A percentile compares a stretch with the other conserved stretches of the same genome.
Evolutionary conservation across 768 basidiomycete species (phyloP).

Genomic region (Termitomyces titanicus): DNA sequence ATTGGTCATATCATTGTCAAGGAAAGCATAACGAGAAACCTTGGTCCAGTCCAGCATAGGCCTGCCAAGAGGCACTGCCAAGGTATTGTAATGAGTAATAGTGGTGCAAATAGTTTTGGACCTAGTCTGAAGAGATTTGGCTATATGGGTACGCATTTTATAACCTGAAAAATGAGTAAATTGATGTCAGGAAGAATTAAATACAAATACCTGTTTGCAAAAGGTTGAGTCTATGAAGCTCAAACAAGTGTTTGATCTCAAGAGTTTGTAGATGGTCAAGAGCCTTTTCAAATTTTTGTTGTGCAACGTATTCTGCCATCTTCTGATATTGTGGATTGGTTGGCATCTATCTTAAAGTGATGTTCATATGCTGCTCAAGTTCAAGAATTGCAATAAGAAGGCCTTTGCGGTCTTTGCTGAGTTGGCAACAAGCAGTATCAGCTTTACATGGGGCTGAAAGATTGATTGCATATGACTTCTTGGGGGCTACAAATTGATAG

Average conservation of each 20-base stretch:
- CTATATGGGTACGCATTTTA: neutral
- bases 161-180: neutral
- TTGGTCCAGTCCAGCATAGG: neutral
- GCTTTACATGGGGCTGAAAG: constrained; percentile 17
- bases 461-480: constrained; percentile 5
- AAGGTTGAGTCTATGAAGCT: constrained; percentile 23
- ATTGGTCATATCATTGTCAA: too few relatives aligned
- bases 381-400: constrained; percentile 16
- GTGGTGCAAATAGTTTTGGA: neutral
- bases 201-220: too few relatives aligned
- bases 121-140: too few relatives aligned
- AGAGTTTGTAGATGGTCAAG: too few relatives aligned
- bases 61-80: neutral
- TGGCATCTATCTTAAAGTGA: constrained; percentile 23
- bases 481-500: constrained; percentile 8
- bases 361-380: constrained; percentile 22
- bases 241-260: too few relatives aligned
- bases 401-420: constrained; percentile 15
- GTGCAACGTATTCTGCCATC: constrained; percentile 7
- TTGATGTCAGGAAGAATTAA: constrained; percentile 26
- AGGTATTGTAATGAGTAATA: neutral
- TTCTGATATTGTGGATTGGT: constrained; percentile 20
- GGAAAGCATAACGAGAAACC: too few relatives aligned
- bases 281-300: constrained; percentile 23
- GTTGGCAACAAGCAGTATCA: constrained; percentile 20